Evolutionary conservation across 345 rosid genomes (phyloP), one percentile per base, ranked within the genome.

Genomic region (Angophora floribunda): DNA sequence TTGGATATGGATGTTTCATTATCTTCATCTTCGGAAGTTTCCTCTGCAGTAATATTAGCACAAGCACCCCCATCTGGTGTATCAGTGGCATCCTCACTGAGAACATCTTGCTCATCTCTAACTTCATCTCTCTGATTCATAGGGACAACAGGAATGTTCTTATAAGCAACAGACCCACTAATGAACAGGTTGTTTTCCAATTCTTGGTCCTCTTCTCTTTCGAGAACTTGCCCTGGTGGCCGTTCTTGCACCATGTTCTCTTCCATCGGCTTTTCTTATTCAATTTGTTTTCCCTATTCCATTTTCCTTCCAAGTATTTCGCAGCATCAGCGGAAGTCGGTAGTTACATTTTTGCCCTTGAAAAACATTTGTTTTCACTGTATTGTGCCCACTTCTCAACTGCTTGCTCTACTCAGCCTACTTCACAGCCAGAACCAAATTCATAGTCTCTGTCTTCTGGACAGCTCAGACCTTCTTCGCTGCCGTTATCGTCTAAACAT

Each of bases 1-100:
- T 67, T 87, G 51, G 90, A 88, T 55, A 89, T 86, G 45, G 85
- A 89, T 86, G 86, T 70, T 89, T 94, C 90, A 75, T 90, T 85
- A 59, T 89, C 88, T 88, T 82, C 85, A 61, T 52, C 78, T 19
- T 78, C 86, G n/a, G 89, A 57, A 50, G 87, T 87, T 55, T 88
- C 92, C 78, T 88, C 86, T 78, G 89, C 92, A 47, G 88, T 88
- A 86, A 44, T 51, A 65, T 87, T 86, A 67, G 88, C 88, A 89
- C 67, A 49, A 55, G 67, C 88, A 88, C 91, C 89, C n/a, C 61
- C 88, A 63, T 79, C 90, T 17, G 57, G 44, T 11, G 86, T 51
- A 84, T 89, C 87, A 79, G 51, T 85, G 63, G 85, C 86, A 21
- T 85, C 85, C 53, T 88, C 86, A 45, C 63, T 78, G 36, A 91